Conservation (phyloP, 2,329 filamentous ascomycete genomes). For the Diaporthe ilicicola region DNA sequence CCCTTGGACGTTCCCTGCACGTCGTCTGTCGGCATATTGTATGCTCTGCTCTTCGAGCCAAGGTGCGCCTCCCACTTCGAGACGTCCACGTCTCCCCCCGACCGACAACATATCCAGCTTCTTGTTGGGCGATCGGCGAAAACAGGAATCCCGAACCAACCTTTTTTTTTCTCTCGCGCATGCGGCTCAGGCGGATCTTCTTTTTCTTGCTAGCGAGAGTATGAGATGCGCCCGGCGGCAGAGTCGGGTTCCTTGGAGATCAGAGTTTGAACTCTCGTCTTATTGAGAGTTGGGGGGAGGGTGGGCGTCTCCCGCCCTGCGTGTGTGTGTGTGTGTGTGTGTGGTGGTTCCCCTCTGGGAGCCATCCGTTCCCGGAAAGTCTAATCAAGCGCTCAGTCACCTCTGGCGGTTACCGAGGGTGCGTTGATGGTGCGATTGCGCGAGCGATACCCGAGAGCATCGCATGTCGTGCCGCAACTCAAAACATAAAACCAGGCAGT, state of each 20-base stretch:
- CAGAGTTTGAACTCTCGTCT: slow-evolving; percentile 4
- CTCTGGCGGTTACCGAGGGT: not conserved
- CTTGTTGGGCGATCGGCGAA: no score
- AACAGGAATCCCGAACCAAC: no score
- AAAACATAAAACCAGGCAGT: not conserved
- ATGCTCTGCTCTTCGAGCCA: not conserved
- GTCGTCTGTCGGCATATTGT: not conserved
- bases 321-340: no score
- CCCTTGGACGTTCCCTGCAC: slow-evolving; percentile 1
- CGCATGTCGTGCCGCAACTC: slow-evolving; percentile 17
- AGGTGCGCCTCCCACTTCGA: not conserved
- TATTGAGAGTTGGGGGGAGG: not conserved
- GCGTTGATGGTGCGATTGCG: not conserved
- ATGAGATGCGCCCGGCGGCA: not conserved
- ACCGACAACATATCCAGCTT: not conserved
- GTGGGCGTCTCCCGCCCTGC: not conserved
- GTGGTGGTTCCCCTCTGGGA: not conserved
- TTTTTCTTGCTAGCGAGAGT: not conserved
- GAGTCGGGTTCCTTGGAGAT: not conserved
- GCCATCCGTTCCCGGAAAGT: not conserved
- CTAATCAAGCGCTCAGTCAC: not conserved
- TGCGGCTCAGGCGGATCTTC: slow-evolving; percentile 16
- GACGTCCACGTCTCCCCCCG: not conserved
- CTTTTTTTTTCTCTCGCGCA: no score
- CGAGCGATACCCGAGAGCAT: slow-evolving; percentile 10